Evolutionary conservation across 2,329 filamentous ascomycete genomes (phyloP), one percentile per base, ranked within the genome.

Genomic region (Colletotrichum acutatum): DNA sequence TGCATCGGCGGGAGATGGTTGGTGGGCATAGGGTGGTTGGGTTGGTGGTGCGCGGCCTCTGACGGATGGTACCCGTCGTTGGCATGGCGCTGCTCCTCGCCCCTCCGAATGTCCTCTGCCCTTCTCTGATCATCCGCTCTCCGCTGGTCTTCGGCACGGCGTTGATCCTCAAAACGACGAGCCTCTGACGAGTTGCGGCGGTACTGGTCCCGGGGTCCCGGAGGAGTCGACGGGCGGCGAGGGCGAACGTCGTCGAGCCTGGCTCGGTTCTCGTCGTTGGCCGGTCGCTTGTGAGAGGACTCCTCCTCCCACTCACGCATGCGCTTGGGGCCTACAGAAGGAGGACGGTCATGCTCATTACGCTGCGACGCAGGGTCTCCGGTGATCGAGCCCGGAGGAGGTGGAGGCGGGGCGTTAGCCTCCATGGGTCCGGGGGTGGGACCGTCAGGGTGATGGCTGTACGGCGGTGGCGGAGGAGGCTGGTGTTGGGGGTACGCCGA

Each of bases 301-400:
- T 97, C 95, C 46, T 96, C 93, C 76, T 98, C 97, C 95, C 97
- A 98, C 79, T 98, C 97, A 61, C 95, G 92, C 81, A 92, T 89
- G 71, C 97, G 91, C 88, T 99, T 99, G 70, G 93, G 91, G 4
- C 90, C 90, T 12, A 94, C 93, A 49, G 95, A 97, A 1, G 92
- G 84, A 22, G 95, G 94, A n/a, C 95, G 90, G 68, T 97, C 93
- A 74, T 87, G 88, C 66, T 90, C 89, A 72, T 90, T 85, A 66
- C 84, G 83, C 68, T 88, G 92, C 72, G 90, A 87, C 28, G 90
- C 89, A 72, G 90, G 89, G 78, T 96, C 93, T 59, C 92, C 91
- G 58, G 92, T 90, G 70, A 87, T 84, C 1, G 84, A 78, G 4
- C 84, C 83, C 65, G 85, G 85, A 26, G 84, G 84, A 71, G 90